phyloP scores from a whole-genome alignment of 805 yeast species.

The Kluyveromyces lactis region DNA sequence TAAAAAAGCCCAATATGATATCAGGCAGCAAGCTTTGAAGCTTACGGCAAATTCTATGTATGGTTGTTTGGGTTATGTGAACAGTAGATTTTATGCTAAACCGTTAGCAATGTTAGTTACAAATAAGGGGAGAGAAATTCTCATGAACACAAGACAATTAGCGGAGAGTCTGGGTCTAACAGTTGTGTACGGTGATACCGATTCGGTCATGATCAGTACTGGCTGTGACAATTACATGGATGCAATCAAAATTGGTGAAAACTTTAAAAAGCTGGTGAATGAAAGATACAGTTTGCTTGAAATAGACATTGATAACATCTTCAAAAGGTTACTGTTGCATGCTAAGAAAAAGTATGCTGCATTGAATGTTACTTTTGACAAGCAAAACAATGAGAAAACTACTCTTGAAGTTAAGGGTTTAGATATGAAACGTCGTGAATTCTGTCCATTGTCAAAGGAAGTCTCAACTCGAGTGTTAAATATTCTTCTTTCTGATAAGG shows the following conservation, averaged over 20 bases:
- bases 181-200: conserved; percentile 97
- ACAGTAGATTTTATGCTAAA: conserved; percentile 90
- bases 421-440: conserved; percentile 96
- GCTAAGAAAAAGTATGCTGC: conserved; percentile 99
- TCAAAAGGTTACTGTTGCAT: conserved; percentile 72
- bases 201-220: conserved; percentile 97
- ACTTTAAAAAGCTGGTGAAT: conserved; percentile 78
- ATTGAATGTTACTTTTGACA: conserved; percentile 46
- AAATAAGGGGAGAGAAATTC: conserved; percentile 88
- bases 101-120: conserved; percentile 95
- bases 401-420: conserved; percentile 87
- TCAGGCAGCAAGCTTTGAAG: conserved; percentile 91
- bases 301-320: conserved; percentile 91
- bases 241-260: conserved; percentile 75
- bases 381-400: conserved; percentile 48
- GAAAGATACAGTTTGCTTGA: conserved; percentile 82
- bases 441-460: conserved; percentile 86
- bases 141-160: conserved; percentile 84
- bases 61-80: conserved; percentile 91
- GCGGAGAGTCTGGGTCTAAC: conserved; percentile 79
- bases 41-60: conserved; percentile 99
- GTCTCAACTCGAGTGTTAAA: conserved; percentile 68
- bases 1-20: conserved; percentile 80
- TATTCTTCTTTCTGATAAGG: conserved; percentile 61
- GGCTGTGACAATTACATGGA: conserved; percentile 60